Conservation (phyloP, 306 rosid species). For the Neltuma alba region DNA sequence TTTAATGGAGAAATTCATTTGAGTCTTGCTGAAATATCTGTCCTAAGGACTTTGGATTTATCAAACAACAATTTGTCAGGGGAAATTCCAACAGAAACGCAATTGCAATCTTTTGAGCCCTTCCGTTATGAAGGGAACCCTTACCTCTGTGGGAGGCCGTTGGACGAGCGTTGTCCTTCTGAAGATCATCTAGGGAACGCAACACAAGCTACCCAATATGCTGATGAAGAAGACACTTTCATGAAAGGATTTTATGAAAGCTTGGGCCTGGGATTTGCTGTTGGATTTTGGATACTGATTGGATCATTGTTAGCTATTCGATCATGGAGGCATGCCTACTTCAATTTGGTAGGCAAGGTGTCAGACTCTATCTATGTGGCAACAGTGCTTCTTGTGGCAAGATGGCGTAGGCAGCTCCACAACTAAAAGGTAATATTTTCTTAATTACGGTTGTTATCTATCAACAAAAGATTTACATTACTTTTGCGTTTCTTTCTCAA, state of each 20-base stretch:
- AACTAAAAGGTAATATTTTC: no score
- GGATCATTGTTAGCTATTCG: neutral
- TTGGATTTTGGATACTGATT: neutral
- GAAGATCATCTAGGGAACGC: neutral
- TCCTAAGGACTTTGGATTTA: neutral
- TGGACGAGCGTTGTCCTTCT: neutral
- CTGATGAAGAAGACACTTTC: neutral
- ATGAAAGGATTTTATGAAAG: neutral
- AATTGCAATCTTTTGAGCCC: no score
- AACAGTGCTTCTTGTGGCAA: no score
- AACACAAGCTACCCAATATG: no score
- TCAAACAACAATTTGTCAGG: constrained; percentile 20
- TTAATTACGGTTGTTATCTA: no score
- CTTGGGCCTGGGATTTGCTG: neutral
- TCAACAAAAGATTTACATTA: no score
- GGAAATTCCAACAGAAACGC: no score
- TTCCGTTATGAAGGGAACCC: neutral
- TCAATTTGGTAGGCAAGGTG: neutral
- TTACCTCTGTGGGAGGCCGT: neutral
- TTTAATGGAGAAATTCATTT: constrained; percentile 8
- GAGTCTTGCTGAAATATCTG: neutral
- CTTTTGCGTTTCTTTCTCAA: no score
- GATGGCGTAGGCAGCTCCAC: no score
- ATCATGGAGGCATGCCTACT: neutral
- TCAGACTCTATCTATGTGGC: neutral